Percentiles rank a stretch among this genome's conserved stretches.
Evolutionary conservation across 371 early-diverging fungal species (phyloP).

Genomic region (Blakeslea trispora): DNA sequence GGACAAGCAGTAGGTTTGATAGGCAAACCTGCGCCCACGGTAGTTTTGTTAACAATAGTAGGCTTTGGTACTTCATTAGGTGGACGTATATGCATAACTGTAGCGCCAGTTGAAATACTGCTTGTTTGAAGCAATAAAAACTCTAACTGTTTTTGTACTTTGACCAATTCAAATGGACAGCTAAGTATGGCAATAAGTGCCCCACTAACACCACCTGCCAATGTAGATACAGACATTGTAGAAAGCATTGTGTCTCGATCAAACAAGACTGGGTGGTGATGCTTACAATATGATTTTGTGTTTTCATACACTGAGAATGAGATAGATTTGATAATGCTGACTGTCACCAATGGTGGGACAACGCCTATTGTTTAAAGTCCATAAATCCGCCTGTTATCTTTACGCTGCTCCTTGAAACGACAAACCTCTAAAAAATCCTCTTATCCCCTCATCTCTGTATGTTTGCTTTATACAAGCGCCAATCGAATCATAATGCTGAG

Average conservation of each 20-base stretch:
- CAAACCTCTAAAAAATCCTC: slow-evolving; percentile 73
- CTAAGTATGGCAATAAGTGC: slow-evolving; percentile 69
- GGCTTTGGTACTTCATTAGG: slow-evolving; percentile 13
- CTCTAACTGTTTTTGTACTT: slow-evolving; percentile 80
- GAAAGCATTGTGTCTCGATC: slow-evolving; percentile 42
- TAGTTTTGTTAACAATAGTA: slow-evolving; percentile 21
- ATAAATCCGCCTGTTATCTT: not conserved
- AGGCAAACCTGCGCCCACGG: slow-evolving; percentile 40
- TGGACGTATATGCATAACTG: slow-evolving; percentile 32
- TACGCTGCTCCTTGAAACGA: not conserved
- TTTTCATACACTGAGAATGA: slow-evolving; percentile 78
- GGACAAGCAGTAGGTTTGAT: slow-evolving; percentile 27
- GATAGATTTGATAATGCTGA: slow-evolving; percentile 75
- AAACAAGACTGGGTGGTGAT: slow-evolving; percentile 22
- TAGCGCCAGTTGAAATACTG: slow-evolving; percentile 51
- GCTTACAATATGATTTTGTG: slow-evolving; percentile 38
- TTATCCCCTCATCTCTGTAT: slow-evolving; percentile 69
- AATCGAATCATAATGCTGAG: slow-evolving; percentile 72
- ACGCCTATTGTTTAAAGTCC: slow-evolving; percentile 45
- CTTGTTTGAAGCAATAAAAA: slow-evolving; percentile 58
- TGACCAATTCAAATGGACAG: slow-evolving; percentile 81
- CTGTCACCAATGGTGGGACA: slow-evolving; percentile 73
- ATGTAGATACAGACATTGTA: slow-evolving; percentile 53
- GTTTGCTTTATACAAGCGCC: slow-evolving; percentile 67
- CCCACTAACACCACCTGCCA: slow-evolving; percentile 68